Evolutionary conservation across 805 yeast genomes (phyloP).

Genomic region (Lachancea sp.): DNA sequence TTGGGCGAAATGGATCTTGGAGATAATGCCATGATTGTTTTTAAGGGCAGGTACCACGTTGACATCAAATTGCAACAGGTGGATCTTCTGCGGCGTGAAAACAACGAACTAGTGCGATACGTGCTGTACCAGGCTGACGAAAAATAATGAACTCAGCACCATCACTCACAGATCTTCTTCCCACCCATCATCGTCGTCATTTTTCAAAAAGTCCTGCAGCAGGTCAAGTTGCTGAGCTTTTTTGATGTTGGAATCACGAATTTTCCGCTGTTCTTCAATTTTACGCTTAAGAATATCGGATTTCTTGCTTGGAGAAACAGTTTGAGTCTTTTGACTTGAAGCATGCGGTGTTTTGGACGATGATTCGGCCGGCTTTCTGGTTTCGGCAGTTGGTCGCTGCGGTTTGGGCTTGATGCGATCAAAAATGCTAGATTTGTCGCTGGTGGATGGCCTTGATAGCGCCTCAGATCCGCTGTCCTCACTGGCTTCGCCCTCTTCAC

Average conservation of each 20-base stretch:
- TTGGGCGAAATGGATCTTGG: slow-evolving; percentile 25
- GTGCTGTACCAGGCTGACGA: slow-evolving; percentile 21
- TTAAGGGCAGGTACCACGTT: slow-evolving; percentile 29
- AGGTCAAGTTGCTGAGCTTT: slow-evolving; percentile 25
- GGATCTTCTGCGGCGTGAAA: slow-evolving; percentile 25
- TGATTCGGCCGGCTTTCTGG: neutral
- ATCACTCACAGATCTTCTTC: slow-evolving; percentile 18
- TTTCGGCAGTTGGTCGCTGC: neutral
- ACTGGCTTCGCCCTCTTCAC: slow-evolving; percentile 3
- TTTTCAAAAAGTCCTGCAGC: slow-evolving; percentile 25
- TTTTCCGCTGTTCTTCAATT: slow-evolving; percentile 28
- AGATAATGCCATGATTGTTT: slow-evolving; percentile 20
- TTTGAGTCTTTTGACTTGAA: too few relatives aligned
- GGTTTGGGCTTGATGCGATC: slow-evolving; percentile 7
- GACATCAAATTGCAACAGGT: slow-evolving; percentile 28
- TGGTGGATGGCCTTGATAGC: slow-evolving; percentile 10
- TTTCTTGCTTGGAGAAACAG: slow-evolving; percentile 4
- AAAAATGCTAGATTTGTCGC: slow-evolving; percentile 6
- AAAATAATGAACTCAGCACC: neutral
- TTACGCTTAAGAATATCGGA: slow-evolving; percentile 22
- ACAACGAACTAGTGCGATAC: slow-evolving; percentile 24
- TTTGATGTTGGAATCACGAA: slow-evolving; percentile 19
- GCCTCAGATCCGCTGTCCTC: slow-evolving; percentile 9
- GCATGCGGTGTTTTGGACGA: neutral
- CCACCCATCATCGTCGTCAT: slow-evolving; percentile 24